Base-by-base conservation (phyloP, 1,284 basidiomycete species). In the Tetrapyrgos nigripes region DNA sequence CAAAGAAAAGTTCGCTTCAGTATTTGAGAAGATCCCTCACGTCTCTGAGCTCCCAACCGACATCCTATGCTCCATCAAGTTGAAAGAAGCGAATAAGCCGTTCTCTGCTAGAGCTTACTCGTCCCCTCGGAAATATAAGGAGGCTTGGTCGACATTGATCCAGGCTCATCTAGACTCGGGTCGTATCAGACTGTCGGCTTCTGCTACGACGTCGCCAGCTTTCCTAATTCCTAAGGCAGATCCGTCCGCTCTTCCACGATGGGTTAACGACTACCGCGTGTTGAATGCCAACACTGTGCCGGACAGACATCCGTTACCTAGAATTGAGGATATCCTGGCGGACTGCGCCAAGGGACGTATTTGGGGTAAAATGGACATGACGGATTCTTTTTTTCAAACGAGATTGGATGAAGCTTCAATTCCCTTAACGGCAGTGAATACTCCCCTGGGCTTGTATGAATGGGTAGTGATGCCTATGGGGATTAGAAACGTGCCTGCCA, bases 371-470 rank as follows among this genome's bases (percentile, higher is more conserved):
- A 61, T 79, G 0, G 71, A 77, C 56, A 76, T 79, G 72, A 55
- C 53, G 77, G 76, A 78, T 50, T 66, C 70, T 0, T 80, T 77
- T 44, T 78, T 76, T 37, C 76, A 79, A 51, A 75, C 69, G 0
- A 50, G 59, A 0, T 62, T 80, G 0, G 70, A 75, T 17, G 67
- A 70, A 0, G 72, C 75, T 5, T 59, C 77, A 17, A 66, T 76
- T 1, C 53, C 67, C 0, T 67, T 64, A 33, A 73, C 74, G 0
- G 73, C 72, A 0, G 66, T 76, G 0, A 56, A 56, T 1, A 78
- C 73, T 0, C 73, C 69, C 1, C 70, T 66, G 40, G 71, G 74
- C 0, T 52, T 72, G 6, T 76, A 66, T 52, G 70, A 76, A 55
- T 78, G 72, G 72, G 27, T 64, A 1, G 71, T 75, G n/a, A 78